Percentiles rank a stretch among this genome's conserved stretches.
These are phyloP conservation scores for Saccharomycopsis capsularis DNA, from an alignment of 805 yeast species.

Conservation along the genomic window DNA sequence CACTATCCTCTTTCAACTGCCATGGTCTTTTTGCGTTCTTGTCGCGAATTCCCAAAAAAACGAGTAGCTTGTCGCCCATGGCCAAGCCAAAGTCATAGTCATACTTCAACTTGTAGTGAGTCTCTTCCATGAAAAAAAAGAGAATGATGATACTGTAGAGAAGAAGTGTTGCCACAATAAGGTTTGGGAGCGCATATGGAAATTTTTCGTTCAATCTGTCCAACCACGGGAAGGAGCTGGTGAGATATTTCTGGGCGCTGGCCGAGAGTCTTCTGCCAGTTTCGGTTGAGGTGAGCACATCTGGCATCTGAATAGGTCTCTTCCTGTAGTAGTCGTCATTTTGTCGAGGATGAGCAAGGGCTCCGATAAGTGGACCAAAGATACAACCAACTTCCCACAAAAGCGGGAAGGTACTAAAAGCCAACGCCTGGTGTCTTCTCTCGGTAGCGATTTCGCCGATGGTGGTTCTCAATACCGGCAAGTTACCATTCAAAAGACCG, in stretches of 20 bases:
- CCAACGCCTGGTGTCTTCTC: slow-evolving; percentile 53
- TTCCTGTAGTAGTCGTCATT: slow-evolving; percentile 23
- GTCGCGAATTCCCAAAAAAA: slow-evolving; percentile 26
- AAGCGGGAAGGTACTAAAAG: slow-evolving; percentile 55
- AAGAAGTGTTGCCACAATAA: slow-evolving; percentile 37
- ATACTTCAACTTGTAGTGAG: slow-evolving; percentile 35
- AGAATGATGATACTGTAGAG: slow-evolving; percentile 33
- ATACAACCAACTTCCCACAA: slow-evolving; percentile 56
- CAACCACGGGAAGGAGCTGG: slow-evolving; percentile 23
- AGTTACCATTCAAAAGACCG: slow-evolving; percentile 58
- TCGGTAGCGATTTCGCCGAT: slow-evolving; percentile 50
- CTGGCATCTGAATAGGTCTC: not conserved
- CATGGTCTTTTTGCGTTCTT: slow-evolving; percentile 26
- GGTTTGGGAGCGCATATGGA: slow-evolving; percentile 49
- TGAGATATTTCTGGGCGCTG: slow-evolving; percentile 1
- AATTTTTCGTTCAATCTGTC: slow-evolving; percentile 30
- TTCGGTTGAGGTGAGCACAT: slow-evolving; percentile 4
- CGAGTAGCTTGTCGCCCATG: slow-evolving; percentile 34
- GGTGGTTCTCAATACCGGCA: slow-evolving; percentile 55
- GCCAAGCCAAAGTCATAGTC: slow-evolving; percentile 40
- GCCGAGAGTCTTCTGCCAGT: not conserved
- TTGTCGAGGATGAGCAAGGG: slow-evolving; percentile 40
- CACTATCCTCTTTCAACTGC: slow-evolving; percentile 15
- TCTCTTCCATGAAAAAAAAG: slow-evolving; percentile 46
- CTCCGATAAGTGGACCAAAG: slow-evolving; percentile 53